phyloP scores from a whole-genome alignment of 2,329 filamentous ascomycete species.

The Epichloe bromicola region DNA sequence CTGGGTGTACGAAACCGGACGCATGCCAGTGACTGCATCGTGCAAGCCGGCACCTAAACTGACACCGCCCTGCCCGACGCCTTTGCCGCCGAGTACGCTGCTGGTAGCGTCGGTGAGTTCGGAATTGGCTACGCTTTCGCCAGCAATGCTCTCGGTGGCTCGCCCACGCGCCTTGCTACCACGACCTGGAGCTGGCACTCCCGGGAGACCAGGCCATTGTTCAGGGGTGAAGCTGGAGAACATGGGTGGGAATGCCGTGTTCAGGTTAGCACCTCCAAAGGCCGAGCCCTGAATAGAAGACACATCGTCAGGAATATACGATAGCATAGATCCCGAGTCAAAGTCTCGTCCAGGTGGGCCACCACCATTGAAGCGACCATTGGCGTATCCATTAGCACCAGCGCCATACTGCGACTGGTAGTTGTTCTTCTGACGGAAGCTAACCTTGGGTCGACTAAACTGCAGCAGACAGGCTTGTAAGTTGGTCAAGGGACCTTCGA shows the following conservation, averaged over 20 bases:
- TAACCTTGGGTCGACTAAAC: slow-evolving; percentile 86
- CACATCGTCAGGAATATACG: slow-evolving; percentile 93
- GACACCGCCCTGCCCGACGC: slow-evolving; percentile 72
- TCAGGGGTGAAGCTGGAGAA: slow-evolving; percentile 86
- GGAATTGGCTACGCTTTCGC: slow-evolving; percentile 83
- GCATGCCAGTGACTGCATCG: slow-evolving; percentile 53
- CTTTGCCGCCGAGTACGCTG: slow-evolving; percentile 63
- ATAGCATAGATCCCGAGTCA: slow-evolving; percentile 79
- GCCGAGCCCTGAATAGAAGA: slow-evolving; percentile 91
- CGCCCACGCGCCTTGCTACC: slow-evolving; percentile 55
- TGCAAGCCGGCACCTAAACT: slow-evolving; percentile 73
- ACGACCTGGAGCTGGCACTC: slow-evolving; percentile 46
- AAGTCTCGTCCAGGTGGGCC: slow-evolving; percentile 37
- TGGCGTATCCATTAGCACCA: slow-evolving; percentile 25
- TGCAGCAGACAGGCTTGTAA: slow-evolving; percentile 91
- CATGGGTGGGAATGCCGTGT: slow-evolving; percentile 73
- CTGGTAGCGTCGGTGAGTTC: slow-evolving; percentile 76
- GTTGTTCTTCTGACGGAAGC: slow-evolving; percentile 75
- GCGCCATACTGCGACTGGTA: slow-evolving; percentile 57
- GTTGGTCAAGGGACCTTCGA: slow-evolving; percentile 89
- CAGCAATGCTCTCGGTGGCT: slow-evolving; percentile 66
- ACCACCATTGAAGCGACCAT: slow-evolving; percentile 27
- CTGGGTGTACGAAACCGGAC: slow-evolving; percentile 44
- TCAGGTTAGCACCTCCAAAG: slow-evolving; percentile 69
- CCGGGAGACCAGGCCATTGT: slow-evolving; percentile 72